Base-by-base conservation (phyloP, 129 eudicot species). In the Centrapalus pauciflorus region DNA sequence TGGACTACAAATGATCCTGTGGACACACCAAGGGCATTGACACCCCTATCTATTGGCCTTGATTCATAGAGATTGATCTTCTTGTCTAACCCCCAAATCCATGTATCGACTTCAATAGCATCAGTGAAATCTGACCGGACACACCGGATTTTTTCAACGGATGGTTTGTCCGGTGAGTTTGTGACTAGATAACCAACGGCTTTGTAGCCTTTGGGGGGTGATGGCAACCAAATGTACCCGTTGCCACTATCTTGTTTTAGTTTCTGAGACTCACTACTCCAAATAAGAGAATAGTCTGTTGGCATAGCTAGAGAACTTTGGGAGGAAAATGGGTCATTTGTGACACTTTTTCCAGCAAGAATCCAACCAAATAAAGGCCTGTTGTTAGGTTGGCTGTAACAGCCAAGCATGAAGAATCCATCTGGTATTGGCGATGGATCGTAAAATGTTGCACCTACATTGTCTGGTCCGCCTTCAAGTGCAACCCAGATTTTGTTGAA, bases 201-300 rank as follows among this genome's bases (percentile, higher is more conserved):
- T 50, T 70, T 83, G 43, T 92, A 92, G 1, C 98, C 98, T 9
- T 83, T 84, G 0, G 83, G 94, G 7, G 98, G 85, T 0, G 61
- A 71, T 2, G 98, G 95, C 24, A 83, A 70, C 98, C 98, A 92
- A 9, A 92, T 81, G 62, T 85, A 88, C n/a, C 83, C 90, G 12
- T 58, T 63, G 2, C 72, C 78, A 0, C 76, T 73, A 61, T 82
- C 85, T 59, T 79, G 83, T 56, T 88, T 85, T 10, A 77, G 73
- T 11, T 81, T 79, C 11, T 59, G 29, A 19, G 81, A 62, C 52
- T 87, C 79, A 55, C 96, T 92, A 43, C 76, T 81, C 96, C 90
- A 88, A 16, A 88, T 81, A 49, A 88, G 96, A 28, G 82, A 73
- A 55, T 85, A 88, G 40, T 83, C 98, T 55, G 55, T 55, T 35